Evolutionary conservation across 352 stramenopile species (phyloP).

Genomic region (Globisporangium ultimum): DNA sequence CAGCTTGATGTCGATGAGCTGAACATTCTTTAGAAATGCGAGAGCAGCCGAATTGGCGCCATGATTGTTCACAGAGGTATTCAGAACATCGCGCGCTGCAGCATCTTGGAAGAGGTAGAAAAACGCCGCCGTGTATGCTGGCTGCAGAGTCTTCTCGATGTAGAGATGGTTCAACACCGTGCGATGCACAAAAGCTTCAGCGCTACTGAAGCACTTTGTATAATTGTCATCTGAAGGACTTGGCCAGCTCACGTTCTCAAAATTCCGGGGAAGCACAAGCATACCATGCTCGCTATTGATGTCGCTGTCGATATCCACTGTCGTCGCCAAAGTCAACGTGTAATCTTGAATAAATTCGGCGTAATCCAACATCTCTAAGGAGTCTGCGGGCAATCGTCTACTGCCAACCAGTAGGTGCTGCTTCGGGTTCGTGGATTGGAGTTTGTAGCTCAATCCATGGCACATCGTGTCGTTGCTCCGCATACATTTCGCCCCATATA

Average conservation of each 20-base stretch:
- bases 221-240: not conserved
- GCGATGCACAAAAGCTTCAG: constrained; percentile 8
- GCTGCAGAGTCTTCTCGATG: constrained; percentile 30
- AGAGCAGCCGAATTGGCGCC: not conserved
- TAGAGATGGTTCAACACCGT: constrained; percentile 33
- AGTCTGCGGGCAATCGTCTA: not conserved
- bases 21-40: constrained; percentile 5
- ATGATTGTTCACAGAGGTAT: not conserved
- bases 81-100: constrained; percentile 1
- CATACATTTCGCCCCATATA: constrained; percentile 1
- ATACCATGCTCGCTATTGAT: not conserved
- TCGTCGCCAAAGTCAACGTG: no score
- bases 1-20: constrained; percentile 5
- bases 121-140: constrained; percentile 23
- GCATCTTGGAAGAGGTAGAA: constrained; percentile 39
- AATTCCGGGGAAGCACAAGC: not conserved
- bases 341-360: no score
- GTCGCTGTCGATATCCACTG: not conserved
- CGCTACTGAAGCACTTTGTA: not conserved
- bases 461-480: not conserved
- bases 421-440: no score
- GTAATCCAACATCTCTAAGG: no score
- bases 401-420: not conserved
- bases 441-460: not conserved
- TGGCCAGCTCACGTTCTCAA: not conserved